Conservation (phyloP, 2,329 filamentous ascomycete species). For the Cercospora berteroae region DNA sequence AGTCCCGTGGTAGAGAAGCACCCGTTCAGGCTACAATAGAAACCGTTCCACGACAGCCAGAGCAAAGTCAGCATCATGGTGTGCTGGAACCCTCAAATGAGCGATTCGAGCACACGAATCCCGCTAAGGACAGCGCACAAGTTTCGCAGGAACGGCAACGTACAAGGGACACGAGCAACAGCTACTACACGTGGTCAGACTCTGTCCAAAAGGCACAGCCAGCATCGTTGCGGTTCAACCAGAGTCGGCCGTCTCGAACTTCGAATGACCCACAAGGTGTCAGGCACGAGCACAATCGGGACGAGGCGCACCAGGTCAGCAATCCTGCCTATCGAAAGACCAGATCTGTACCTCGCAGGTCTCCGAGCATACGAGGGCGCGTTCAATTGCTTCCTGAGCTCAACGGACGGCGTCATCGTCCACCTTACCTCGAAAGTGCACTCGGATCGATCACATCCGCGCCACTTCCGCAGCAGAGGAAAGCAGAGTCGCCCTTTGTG, state of each 20-base stretch:
- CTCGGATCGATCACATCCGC: background rate
- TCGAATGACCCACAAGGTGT: background rate
- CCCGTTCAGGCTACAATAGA: background rate
- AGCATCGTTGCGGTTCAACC: background rate
- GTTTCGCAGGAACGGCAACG: background rate
- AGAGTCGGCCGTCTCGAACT: background rate
- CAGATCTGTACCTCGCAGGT: background rate
- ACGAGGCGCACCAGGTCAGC: background rate
- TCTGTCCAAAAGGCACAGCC: slow-evolving; percentile 27
- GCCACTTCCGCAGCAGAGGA: background rate
- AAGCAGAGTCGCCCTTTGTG: background rate
- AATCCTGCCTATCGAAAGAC: background rate
- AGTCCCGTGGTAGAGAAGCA: no score
- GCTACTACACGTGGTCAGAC: slow-evolving; percentile 46
- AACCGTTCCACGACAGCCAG: background rate
- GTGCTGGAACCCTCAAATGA: background rate
- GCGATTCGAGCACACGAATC: background rate
- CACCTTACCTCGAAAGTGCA: background rate
- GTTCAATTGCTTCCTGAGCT: background rate
- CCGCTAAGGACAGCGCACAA: background rate
- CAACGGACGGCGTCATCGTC: background rate
- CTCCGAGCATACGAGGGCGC: background rate
- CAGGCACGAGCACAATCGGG: background rate
- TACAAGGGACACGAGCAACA: slow-evolving; percentile 28
- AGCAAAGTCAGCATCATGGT: background rate